Evolutionary conservation across 768 basidiomycete genomes (phyloP), one percentile per base, ranked within the genome.

Genomic region (Nevesoporus exiguus): DNA sequence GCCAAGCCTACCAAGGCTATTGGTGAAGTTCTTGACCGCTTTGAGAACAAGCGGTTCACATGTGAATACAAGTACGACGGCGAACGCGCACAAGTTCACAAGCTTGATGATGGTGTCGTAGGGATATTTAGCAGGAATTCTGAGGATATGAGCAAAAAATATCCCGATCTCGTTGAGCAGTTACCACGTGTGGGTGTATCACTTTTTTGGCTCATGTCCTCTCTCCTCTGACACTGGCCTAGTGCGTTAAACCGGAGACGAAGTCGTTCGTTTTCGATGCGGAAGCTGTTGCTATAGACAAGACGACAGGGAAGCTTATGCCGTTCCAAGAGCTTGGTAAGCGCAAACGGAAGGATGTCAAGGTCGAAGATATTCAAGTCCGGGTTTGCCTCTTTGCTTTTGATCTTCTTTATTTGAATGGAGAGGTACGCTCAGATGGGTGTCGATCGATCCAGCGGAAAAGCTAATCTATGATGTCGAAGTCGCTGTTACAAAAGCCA

Each of bases 51-150:
- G 71, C 82, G 80, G 50, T 98, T 99, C 68, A 98, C 97, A 9
- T 98, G 95, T 73, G 97, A 99, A 75, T 99, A 99, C 74, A 99
- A 99, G 71, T 99, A 99, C 61, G 97, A 99, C 59, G 97, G 97
- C 7, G 97, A 99, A 69, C 86, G 97, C 44, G 97, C 97, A 15
- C 95, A 98, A 75, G 88, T 96, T 3, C 97, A 99, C 71, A 84
- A 79, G 66, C 74, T 93, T 44, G 83, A 84, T 40, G 80, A 93
- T 64, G 96, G 94, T 1, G 80, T 78, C 5, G 85, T 99, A 19
- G 81, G 82, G n/a, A 86, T 99, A 40, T 99, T 98, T 73, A 95
- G 93, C 68, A 78, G 97, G 52, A 99, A 99, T 71, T 97, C 94
- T 24, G 97, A 99, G 71, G 94, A 99, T 62, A 99, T 98, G 97